phyloP scores from a whole-genome alignment of 768 basidiomycete species.

The Cyclocybe aegerita region DNA sequence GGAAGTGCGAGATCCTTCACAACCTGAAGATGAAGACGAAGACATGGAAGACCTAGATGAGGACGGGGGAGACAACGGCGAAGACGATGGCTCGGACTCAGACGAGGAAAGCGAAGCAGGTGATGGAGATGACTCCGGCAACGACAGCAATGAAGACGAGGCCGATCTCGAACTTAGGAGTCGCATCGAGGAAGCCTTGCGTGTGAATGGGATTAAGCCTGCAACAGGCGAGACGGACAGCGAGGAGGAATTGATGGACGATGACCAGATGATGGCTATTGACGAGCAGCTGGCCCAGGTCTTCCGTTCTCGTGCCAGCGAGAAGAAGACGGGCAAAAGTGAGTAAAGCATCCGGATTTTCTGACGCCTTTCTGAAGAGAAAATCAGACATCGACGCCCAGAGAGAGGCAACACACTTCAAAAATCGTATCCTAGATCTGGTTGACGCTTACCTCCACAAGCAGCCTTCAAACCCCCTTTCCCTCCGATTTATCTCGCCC shows the following conservation, averaged over 20 bases:
- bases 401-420: conserved; percentile 93
- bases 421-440: conserved; percentile 94
- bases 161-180: conserved; percentile 64
- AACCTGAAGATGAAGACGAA: conserved; percentile 49
- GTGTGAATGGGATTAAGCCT: conserved; percentile 56
- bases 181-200: conserved; percentile 64
- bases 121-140: conserved; percentile 30
- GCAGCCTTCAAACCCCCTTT: conserved; percentile 70
- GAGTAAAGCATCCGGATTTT: conserved; percentile 13
- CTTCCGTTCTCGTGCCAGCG: conserved; percentile 68
- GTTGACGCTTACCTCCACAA: conserved; percentile 81
- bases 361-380: neutral
- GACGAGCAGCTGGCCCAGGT: conserved; percentile 90
- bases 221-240: conserved; percentile 58
- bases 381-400: conserved; percentile 62
- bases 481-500: conserved; percentile 69
- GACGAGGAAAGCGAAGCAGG: conserved; percentile 33
- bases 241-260: conserved; percentile 81
- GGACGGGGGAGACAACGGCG: conserved; percentile 35
- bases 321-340: conserved; percentile 69
- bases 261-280: conserved; percentile 97
- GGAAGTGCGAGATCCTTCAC: conserved; percentile 63
- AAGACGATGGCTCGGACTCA: conserved; percentile 32
- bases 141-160: conserved; percentile 41
- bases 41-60: conserved; percentile 35